Percentiles rank a stretch among this genome's conserved stretches.
These are phyloP conservation scores for Phycomyces blakesleeanus DNA, from an alignment of 192 early-diverging fungal genomes.

Conservation along the genomic window DNA sequence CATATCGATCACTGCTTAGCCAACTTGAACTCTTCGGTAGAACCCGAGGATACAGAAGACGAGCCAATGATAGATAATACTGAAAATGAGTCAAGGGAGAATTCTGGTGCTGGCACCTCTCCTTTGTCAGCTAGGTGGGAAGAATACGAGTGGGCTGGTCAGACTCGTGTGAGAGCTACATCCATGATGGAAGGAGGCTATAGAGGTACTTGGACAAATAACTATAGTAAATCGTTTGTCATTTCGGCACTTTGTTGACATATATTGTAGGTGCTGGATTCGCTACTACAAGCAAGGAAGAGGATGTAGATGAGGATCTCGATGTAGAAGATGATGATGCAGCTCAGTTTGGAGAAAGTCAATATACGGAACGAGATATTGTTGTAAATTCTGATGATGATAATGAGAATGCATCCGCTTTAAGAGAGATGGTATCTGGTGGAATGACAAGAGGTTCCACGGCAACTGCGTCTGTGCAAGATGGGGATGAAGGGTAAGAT, in stretches of 20 bases:
- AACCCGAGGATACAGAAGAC: conserved; percentile 8
- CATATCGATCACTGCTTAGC: conserved; percentile 77
- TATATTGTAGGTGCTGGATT: conserved; percentile 27
- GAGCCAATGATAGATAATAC: not conserved
- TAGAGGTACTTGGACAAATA: conserved; percentile 46
- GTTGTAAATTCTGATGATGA: conserved; percentile 37
- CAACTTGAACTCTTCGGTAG: conserved; percentile 13
- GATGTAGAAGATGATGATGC: conserved; percentile 82
- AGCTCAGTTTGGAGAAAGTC: conserved; percentile 64
- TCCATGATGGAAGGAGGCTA: conserved; percentile 79
- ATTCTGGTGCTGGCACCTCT: not conserved
- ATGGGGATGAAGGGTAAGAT: conserved; percentile 16
- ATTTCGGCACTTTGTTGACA: conserved; percentile 17
- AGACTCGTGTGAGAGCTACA: conserved; percentile 72
- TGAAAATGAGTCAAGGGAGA: not conserved
- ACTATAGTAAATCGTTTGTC: too few relatives aligned
- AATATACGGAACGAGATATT: conserved; percentile 74
- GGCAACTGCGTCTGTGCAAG: conserved; percentile 11
- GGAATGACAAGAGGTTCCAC: conserved; percentile 26
- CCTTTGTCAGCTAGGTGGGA: conserved; percentile 44
- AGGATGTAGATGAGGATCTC: conserved; percentile 74
- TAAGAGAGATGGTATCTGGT: conserved; percentile 38
- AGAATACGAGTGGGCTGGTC: conserved; percentile 81
- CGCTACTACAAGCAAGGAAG: conserved; percentile 39
- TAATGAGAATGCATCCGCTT: conserved; percentile 35